phyloP scores from a whole-genome alignment of 129 eudicot species.

The Pseudognaphalium luteoalbum region DNA sequence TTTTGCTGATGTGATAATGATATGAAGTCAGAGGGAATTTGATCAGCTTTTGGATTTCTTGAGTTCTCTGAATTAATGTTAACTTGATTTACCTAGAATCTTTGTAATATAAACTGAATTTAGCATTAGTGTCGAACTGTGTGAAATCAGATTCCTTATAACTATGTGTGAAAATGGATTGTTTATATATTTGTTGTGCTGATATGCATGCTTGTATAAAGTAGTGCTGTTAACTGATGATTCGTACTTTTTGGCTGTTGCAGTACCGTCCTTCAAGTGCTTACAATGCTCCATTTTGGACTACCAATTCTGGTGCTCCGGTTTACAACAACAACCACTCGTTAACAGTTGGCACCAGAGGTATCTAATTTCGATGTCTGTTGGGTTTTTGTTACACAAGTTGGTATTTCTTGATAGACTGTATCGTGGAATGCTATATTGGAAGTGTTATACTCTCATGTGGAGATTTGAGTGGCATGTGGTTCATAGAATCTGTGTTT shows the following conservation, averaged over 20 bases:
- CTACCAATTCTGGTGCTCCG: constrained; percentile 81
- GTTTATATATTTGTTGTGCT: not conserved
- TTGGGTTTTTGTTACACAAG: not conserved
- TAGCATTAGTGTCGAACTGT: not conserved
- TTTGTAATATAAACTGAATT: constrained; percentile 5
- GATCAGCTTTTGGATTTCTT: not conserved
- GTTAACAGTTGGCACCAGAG: constrained; percentile 71
- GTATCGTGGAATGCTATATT: not conserved
- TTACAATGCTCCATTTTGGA: constrained; percentile 61
- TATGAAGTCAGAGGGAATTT: not conserved
- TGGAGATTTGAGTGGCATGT: not conserved
- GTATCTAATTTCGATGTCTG: constrained; percentile 26
- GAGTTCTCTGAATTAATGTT: constrained; percentile 13
- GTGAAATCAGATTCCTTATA: too few relatives aligned
- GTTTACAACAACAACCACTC: constrained; percentile 71
- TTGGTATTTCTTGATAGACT: not conserved
- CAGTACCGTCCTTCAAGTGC: constrained; percentile 84
- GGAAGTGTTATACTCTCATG: not conserved
- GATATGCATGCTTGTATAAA: not conserved
- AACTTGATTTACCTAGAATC: not conserved
- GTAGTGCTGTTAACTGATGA: constrained; percentile 7
- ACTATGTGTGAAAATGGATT: too few relatives aligned
- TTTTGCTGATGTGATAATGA: too few relatives aligned
- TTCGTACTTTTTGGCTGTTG: constrained; percentile 27
- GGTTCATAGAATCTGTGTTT: not conserved